Percentiles rank a stretch among this genome's conserved stretches.
Conservation (phyloP, 2,329 filamentous ascomycete genomes). For the Hymenoscyphus occultus region DNA sequence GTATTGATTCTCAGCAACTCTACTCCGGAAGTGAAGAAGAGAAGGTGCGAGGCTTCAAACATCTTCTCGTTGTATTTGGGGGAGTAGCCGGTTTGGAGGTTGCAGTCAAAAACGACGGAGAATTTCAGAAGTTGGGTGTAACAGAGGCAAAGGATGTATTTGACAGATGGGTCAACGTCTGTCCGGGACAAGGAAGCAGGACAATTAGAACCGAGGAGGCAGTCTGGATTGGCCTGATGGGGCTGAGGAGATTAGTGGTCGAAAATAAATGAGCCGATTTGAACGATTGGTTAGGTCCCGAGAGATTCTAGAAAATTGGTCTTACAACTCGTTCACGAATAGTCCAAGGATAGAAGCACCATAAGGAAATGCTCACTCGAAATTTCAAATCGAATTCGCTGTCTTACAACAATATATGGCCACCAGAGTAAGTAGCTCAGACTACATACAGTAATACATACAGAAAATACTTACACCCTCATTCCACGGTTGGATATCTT, state of each 20-base stretch:
- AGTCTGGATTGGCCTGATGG: conserved; percentile 71
- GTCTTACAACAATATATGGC: background rate
- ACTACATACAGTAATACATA: no score
- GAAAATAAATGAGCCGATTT: conserved; percentile 25
- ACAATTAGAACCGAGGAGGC: conserved; percentile 84
- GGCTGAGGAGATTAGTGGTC: conserved; percentile 55
- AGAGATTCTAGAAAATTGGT: background rate
- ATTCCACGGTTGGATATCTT: no score
- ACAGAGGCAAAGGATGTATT: conserved; percentile 67
- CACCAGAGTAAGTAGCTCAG: background rate
- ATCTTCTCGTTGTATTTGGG: conserved; percentile 76
- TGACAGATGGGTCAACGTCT: conserved; percentile 79
- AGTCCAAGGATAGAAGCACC: background rate
- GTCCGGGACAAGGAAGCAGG: conserved; percentile 76
- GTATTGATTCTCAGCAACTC: conserved; percentile 40
- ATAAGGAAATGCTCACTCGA: background rate
- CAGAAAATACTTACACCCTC: no score
- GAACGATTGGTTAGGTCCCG: background rate
- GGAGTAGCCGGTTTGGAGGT: conserved; percentile 77
- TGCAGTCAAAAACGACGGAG: conserved; percentile 61
- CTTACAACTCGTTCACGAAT: background rate
- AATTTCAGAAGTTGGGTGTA: conserved; percentile 55
- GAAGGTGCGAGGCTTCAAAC: conserved; percentile 52
- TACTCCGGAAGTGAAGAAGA: conserved; percentile 31
- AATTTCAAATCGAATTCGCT: background rate